A percentile compares a stretch with the other conserved stretches of the same genome.
Evolutionary conservation across 1,284 basidiomycete genomes (phyloP).

Genomic region (Calocybe gambosa): DNA sequence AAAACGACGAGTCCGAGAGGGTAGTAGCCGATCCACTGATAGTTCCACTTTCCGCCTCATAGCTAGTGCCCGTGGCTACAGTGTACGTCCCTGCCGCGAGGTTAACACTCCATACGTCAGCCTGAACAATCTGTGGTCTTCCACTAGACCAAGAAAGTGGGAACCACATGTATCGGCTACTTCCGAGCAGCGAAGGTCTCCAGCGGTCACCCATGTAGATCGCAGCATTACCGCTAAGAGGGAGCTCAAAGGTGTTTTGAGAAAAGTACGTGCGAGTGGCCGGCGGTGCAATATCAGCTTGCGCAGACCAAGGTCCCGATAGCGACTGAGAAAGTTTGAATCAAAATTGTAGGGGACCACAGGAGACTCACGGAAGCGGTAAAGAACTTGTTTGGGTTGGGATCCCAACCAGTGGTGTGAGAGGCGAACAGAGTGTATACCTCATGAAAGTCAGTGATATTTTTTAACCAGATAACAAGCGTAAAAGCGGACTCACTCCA

Average conservation of each 20-base stretch:
- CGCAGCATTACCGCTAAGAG: conserved; percentile 39
- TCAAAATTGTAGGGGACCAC: neutral
- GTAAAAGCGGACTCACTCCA: conserved; percentile 29
- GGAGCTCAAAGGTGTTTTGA: conserved; percentile 54
- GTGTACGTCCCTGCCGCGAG: conserved; percentile 45
- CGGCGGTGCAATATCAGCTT: conserved; percentile 49
- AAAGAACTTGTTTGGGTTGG: conserved; percentile 60
- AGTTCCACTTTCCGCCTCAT: conserved; percentile 51
- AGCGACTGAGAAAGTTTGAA: conserved; percentile 34
- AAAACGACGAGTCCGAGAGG: conserved; percentile 40
- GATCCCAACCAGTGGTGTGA: conserved; percentile 54
- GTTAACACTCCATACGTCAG: conserved; percentile 56
- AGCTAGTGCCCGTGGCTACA: conserved; percentile 44
- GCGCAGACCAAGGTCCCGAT: conserved; percentile 49
- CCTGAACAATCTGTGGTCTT: conserved; percentile 44
- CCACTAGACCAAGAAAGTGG: conserved; percentile 51
- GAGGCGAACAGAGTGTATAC: conserved; percentile 57
- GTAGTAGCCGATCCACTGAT: conserved; percentile 43
- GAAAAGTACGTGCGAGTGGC: conserved; percentile 53
- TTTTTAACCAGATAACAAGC: neutral
- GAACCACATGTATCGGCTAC: conserved; percentile 57
- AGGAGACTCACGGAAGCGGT: conserved; percentile 37
- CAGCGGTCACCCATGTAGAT: conserved; percentile 66
- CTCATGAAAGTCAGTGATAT: conserved; percentile 22
- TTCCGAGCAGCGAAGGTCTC: conserved; percentile 49